phyloP scores from a whole-genome alignment of 176 grass and related monocot genomes.

The Aegilops speltoides region DNA sequence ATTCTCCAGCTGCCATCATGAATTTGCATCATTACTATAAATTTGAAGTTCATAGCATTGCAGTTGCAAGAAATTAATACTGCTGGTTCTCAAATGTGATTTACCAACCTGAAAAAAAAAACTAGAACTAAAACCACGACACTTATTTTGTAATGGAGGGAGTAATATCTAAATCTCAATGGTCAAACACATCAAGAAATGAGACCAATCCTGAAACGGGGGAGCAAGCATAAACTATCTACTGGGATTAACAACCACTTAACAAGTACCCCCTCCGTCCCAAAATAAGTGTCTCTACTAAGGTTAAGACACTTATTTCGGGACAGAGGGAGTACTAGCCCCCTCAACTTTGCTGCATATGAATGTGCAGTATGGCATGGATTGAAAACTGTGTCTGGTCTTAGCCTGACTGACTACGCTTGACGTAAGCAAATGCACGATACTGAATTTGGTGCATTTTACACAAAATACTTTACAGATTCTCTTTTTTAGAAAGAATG shows the following conservation, averaged over 20 bases:
- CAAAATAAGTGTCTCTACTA: too few relatives aligned
- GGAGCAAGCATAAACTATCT: background rate
- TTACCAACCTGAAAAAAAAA: background rate
- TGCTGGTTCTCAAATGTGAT: background rate
- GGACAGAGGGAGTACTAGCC: too few relatives aligned
- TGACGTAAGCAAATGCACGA: background rate
- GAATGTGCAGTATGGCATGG: background rate
- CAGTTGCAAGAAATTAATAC: background rate
- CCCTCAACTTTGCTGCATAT: background rate
- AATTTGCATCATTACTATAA: background rate
- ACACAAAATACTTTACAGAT: background rate
- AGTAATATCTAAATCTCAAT: background rate
- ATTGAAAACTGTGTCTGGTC: background rate
- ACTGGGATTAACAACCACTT: background rate
- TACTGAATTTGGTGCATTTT: background rate
- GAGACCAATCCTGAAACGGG: background rate
- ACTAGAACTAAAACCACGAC: background rate
- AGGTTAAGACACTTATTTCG: too few relatives aligned
- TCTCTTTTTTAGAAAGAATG: background rate
- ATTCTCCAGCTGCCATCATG: background rate
- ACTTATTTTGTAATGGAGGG: too few relatives aligned
- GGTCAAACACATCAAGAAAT: background rate
- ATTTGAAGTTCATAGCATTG: background rate
- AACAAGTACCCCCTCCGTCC: background rate
- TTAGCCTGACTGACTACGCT: background rate